Evolutionary conservation across 371 early-diverging fungal genomes (phyloP), one percentile per base, ranked within the genome.

Genomic region (Gilbertella persicaria): DNA sequence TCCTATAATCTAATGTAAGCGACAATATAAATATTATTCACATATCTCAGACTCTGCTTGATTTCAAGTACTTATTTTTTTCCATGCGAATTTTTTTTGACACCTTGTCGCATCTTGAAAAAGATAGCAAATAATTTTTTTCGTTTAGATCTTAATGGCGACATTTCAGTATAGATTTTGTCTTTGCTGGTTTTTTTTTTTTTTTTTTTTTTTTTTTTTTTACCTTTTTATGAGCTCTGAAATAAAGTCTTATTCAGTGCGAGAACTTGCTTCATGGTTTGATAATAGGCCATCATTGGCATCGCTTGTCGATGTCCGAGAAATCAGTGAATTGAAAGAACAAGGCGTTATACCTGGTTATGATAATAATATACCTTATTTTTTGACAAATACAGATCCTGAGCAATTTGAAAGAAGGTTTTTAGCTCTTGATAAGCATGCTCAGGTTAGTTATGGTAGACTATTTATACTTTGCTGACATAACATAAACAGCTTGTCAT

Each of bases 261-360:
- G 53, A 1, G 48, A 58, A n/a, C 43, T 58, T 23, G 16, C 36
- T 26, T 12, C 12, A 12, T 52, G 53, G 47, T 23, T 58, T 17
- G 13, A 47, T 1, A 24, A 40, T 9, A 58, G 7, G 20, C 53
- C 52, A 7, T 19, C 30, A 9, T 13, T 16, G 3, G 35, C 41
- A 13, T 33, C 41, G 3, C 33, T 71, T 20, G 52, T 73, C 38
- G 73, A 73, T 55, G 60, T 66, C 10, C 67, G 73, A 24, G 64
- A 73, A 25, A 54, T 30, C 7, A 25, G 41, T 20, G 73, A 73
- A 47, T 48, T 69, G 2, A 55, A 57, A 28, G 39, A 42, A 5
- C 57, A 58, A 43, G 73, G 70, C 13, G 45, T 49, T 23, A 66
- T 73, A 19, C 38, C 57, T 19, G 63, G 64, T 10, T 58, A 46